Percentiles rank a stretch among this genome's conserved stretches.
These are phyloP conservation scores for Pyracantha coccinea DNA, from an alignment of 331 rosid species.

Conservation along the genomic window DNA sequence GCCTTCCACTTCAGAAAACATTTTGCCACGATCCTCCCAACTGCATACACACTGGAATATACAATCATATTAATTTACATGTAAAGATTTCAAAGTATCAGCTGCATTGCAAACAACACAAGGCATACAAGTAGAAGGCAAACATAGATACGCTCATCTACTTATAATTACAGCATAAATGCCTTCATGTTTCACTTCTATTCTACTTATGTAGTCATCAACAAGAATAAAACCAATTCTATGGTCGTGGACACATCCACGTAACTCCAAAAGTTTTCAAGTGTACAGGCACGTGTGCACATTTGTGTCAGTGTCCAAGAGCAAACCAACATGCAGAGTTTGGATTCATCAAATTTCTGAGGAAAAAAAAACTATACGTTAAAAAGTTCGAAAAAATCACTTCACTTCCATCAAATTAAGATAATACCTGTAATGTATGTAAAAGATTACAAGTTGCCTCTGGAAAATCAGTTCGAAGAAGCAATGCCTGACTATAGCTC, in stretches of 20 bases:
- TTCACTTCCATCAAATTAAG: neutral
- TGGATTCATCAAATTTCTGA: neutral
- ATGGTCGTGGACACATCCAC: neutral
- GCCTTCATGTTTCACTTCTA: neutral
- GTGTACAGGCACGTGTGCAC: neutral
- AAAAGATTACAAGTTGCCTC: slow-evolving; percentile 99
- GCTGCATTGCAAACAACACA: neutral
- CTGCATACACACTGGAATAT: slow-evolving; percentile 79
- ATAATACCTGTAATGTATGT: slow-evolving; percentile 83
- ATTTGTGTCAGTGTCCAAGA: neutral
- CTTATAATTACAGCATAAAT: neutral
- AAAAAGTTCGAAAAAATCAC: neutral
- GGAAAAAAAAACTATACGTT: no score
- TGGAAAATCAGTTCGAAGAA: slow-evolving; percentile 83
- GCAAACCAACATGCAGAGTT: neutral
- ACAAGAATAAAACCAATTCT: neutral
- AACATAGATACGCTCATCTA: neutral
- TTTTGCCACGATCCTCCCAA: slow-evolving; percentile 96
- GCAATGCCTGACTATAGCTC: slow-evolving; percentile 82
- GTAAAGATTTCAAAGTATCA: neutral
- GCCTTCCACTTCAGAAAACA: slow-evolving; percentile 91
- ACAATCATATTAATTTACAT: neutral
- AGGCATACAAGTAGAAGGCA: no score
- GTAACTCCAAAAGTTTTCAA: neutral
- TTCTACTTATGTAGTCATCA: neutral